phyloP scores from a whole-genome alignment of 768 basidiomycete species.

The Udeniomyces megalosporus region DNA sequence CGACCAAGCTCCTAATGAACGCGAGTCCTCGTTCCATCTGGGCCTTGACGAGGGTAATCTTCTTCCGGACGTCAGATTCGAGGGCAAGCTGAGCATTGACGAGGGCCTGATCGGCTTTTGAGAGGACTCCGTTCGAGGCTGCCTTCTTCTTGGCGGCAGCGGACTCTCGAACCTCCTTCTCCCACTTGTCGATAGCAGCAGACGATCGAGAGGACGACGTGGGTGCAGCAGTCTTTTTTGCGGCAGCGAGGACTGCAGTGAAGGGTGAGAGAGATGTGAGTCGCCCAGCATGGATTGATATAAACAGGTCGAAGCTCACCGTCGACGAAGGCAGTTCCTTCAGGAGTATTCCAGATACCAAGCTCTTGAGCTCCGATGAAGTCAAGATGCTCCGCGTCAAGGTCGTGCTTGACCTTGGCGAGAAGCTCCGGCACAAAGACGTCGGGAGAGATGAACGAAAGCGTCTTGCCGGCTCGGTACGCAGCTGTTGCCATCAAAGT shows the following conservation, averaged over 20 bases:
- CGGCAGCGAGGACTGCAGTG: slow-evolving; percentile 41
- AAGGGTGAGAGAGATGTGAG: not conserved
- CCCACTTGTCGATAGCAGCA: slow-evolving; percentile 84
- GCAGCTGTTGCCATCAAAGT: slow-evolving; percentile 38
- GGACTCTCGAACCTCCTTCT: slow-evolving; percentile 74
- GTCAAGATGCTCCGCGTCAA: slow-evolving; percentile 45
- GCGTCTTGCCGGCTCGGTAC: slow-evolving; percentile 54
- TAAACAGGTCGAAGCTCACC: slow-evolving; percentile 35
- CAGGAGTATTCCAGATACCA: slow-evolving; percentile 71
- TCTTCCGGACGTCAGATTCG: slow-evolving; percentile 51
- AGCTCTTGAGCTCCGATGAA: slow-evolving; percentile 55
- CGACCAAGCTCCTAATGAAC: slow-evolving; percentile 49
- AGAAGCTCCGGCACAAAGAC: slow-evolving; percentile 52
- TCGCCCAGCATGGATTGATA: not conserved
- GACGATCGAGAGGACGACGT: slow-evolving; percentile 59
- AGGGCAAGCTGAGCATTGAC: slow-evolving; percentile 68
- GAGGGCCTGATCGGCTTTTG: slow-evolving; percentile 71
- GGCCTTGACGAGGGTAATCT: slow-evolving; percentile 41
- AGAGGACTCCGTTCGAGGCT: slow-evolving; percentile 37
- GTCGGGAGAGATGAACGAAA: slow-evolving; percentile 63
- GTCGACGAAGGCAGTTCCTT: slow-evolving; percentile 64
- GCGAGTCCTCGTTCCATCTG: slow-evolving; percentile 50
- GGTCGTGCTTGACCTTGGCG: slow-evolving; percentile 46
- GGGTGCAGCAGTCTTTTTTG: slow-evolving; percentile 38
- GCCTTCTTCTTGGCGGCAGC: slow-evolving; percentile 61